These are phyloP conservation scores for Hypomyces perniciosus DNA, from an alignment of 2,329 filamentous ascomycete species.

Conservation along the genomic window DNA sequence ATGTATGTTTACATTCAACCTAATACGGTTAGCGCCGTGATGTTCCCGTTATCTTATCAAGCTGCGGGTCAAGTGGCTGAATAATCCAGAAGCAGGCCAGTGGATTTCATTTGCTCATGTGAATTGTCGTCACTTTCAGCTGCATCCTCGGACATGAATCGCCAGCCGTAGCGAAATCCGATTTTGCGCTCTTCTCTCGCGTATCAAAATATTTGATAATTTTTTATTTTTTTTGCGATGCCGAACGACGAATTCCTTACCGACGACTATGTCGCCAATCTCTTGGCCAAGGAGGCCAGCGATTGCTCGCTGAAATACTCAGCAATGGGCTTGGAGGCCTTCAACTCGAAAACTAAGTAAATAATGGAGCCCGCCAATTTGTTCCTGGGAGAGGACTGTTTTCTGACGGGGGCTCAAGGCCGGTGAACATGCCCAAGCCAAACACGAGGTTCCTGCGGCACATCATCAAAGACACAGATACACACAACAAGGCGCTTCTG, in stretches of 20 bases:
- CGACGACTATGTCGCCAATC: slow-evolving; percentile 72
- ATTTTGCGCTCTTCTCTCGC: neutral
- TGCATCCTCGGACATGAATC: too few relatives aligned
- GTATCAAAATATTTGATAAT: neutral
- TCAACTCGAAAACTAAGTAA: slow-evolving; percentile 44
- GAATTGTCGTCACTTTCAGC: neutral
- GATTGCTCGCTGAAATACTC: slow-evolving; percentile 70
- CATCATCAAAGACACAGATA: slow-evolving; percentile 82
- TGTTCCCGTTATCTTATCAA: slow-evolving; percentile 4
- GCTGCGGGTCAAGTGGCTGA: neutral
- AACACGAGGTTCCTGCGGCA: slow-evolving; percentile 87
- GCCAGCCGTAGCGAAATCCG: neutral
- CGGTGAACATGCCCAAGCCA: slow-evolving; percentile 68
- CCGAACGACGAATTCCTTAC: slow-evolving; percentile 49
- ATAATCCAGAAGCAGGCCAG: neutral
- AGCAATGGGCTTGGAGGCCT: slow-evolving; percentile 65
- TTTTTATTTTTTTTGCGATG: slow-evolving; percentile 24
- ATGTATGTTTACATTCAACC: slow-evolving; percentile 40
- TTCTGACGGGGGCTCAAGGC: slow-evolving; percentile 37
- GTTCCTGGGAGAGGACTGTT: neutral
- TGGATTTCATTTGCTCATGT: neutral
- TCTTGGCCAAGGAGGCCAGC: slow-evolving; percentile 76
- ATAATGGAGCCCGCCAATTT: slow-evolving; percentile 14
- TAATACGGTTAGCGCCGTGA: slow-evolving; percentile 21
- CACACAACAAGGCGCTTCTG: slow-evolving; percentile 79